Conservation (phyloP, 176 grass and related monocot species). For the Hsuehochloa calcarea region DNA sequence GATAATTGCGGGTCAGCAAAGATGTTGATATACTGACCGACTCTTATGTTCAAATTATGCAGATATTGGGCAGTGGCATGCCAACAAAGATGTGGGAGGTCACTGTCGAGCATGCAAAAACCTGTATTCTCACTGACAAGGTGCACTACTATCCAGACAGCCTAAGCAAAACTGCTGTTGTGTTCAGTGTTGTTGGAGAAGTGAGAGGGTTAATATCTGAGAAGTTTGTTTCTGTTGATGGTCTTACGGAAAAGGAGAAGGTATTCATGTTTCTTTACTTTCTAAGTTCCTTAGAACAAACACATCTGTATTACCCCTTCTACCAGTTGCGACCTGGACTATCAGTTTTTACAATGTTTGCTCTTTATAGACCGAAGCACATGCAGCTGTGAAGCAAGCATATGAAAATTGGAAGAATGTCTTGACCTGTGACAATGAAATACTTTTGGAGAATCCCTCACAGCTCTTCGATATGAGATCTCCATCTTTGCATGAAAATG, state of each 20-base stretch:
- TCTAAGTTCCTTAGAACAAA: neutral
- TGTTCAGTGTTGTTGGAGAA: slow-evolving; percentile 83
- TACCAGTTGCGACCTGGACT: neutral
- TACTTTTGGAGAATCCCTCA: slow-evolving; percentile 29
- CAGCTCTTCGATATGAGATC: slow-evolving; percentile 41
- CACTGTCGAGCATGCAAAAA: slow-evolving; percentile 72
- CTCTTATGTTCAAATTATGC: slow-evolving; percentile 42
- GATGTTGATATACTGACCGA: slow-evolving; percentile 25
- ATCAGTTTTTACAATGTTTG: slow-evolving; percentile 15
- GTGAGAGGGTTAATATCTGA: slow-evolving; percentile 58
- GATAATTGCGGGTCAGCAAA: neutral
- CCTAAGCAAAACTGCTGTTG: slow-evolving; percentile 52
- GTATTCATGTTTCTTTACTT: slow-evolving; percentile 36
- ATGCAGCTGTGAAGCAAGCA: slow-evolving; percentile 55
- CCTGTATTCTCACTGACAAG: slow-evolving; percentile 57
- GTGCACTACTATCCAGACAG: slow-evolving; percentile 61
- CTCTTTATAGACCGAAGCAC: slow-evolving; percentile 63
- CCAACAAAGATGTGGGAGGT: slow-evolving; percentile 91
- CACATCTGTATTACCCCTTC: slow-evolving; percentile 1
- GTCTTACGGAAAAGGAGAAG: slow-evolving; percentile 62
- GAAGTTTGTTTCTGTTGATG: slow-evolving; percentile 50
- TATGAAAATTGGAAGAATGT: slow-evolving; percentile 75
- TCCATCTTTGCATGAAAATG: slow-evolving; percentile 36
- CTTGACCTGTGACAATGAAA: slow-evolving; percentile 42
- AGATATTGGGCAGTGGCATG: slow-evolving; percentile 95